phyloP scores from a whole-genome alignment of 2,329 filamentous ascomycete genomes.

The Phyllosticta capitalensis region DNA sequence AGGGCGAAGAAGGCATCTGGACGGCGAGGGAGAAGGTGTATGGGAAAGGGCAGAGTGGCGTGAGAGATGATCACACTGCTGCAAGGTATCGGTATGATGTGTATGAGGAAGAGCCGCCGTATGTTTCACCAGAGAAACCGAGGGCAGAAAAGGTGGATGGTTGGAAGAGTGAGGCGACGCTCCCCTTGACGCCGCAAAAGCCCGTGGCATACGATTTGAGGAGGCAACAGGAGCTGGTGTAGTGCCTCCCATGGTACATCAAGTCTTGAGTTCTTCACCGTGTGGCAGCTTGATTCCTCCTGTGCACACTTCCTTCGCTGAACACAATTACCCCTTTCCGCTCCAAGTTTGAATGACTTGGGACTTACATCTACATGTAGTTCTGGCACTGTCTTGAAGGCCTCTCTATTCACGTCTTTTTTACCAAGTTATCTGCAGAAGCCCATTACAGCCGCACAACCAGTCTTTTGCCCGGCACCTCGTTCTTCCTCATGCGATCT shows the following conservation, averaged over 20 bases:
- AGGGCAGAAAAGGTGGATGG: background rate
- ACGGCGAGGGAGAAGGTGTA: constrained; percentile 50
- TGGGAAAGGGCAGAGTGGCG: constrained; percentile 46
- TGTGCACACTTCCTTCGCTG: too few species aligned
- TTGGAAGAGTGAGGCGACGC: background rate
- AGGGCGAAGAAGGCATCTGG: constrained; percentile 16
- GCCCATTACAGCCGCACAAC: constrained; percentile 42
- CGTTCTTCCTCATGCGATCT: constrained; percentile 55
- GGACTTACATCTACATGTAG: background rate
- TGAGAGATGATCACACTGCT: constrained; percentile 51
- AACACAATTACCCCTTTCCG: background rate
- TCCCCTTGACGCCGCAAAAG: background rate
- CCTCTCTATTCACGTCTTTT: background rate
- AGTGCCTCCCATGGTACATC: background rate
- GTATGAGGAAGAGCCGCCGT: constrained; percentile 45
- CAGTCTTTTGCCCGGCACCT: constrained; percentile 58
- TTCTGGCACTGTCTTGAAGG: background rate
- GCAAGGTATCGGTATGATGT: constrained; percentile 53
- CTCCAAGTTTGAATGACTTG: background rate
- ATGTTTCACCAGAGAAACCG: constrained; percentile 12
- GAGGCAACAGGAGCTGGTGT: constrained; percentile 4
- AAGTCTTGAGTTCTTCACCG: background rate
- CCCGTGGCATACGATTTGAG: background rate
- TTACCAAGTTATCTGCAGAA: too few species aligned
- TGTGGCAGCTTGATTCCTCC: background rate